These are phyloP conservation scores for Teunomyces kruisii DNA, from an alignment of 805 yeast species.

Conservation along the genomic window DNA sequence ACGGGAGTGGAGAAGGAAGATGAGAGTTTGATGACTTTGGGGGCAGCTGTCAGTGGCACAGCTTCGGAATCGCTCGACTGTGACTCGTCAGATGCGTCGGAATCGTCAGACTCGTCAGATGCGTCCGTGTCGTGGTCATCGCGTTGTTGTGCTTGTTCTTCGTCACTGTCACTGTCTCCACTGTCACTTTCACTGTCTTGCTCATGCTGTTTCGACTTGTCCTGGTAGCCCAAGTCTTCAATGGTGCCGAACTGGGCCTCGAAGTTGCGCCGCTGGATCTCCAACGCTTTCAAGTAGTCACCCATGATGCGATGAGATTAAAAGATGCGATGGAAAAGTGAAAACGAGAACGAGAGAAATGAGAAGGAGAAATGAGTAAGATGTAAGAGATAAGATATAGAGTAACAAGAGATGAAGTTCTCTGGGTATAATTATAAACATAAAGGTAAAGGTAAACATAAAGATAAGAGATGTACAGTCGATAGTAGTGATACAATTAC, in stretches of 20 bases:
- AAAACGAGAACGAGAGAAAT: background rate
- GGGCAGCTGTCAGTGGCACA: slow-evolving; percentile 17
- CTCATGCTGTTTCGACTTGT: slow-evolving; percentile 26
- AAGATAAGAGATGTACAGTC: no score
- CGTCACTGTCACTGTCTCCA: no score
- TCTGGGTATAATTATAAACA: no score
- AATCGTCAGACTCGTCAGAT: no score
- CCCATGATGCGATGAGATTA: slow-evolving; percentile 12
- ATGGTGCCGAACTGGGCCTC: slow-evolving; percentile 65
- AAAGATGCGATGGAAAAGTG: background rate
- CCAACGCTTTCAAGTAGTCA: slow-evolving; percentile 40
- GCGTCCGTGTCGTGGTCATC: no score
- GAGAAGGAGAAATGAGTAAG: no score
- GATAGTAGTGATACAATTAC: no score
- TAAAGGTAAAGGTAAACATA: no score
- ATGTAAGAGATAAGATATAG: background rate
- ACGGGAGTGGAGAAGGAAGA: slow-evolving; percentile 24
- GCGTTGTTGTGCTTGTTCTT: no score
- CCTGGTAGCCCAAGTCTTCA: slow-evolving; percentile 54
- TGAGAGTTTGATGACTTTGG: slow-evolving; percentile 52
- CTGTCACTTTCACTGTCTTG: no score
- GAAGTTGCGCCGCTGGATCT: slow-evolving; percentile 55
- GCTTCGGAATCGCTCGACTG: no score
- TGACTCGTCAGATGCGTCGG: background rate
- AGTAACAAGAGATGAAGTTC: background rate